Percentiles rank a stretch among this genome's conserved stretches.
Evolutionary conservation across 345 rosid genomes (phyloP).

Genomic region (Rhodamnia argentea): DNA sequence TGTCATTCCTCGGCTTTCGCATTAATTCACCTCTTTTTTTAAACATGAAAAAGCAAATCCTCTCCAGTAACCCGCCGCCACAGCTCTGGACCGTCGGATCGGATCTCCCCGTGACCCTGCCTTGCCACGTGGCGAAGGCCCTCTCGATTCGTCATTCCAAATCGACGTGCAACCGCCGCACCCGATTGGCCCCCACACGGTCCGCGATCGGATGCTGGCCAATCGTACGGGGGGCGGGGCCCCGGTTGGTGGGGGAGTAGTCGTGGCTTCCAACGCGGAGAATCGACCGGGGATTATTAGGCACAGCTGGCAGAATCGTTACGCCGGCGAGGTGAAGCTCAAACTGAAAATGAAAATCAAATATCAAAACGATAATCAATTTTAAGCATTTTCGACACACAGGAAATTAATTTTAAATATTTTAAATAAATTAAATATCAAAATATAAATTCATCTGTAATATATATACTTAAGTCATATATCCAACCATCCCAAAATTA

Average conservation of each 20-base stretch:
- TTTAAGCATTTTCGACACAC: too few relatives aligned
- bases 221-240: neutral
- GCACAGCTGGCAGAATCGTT: neutral
- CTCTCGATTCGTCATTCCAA: neutral
- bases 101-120: neutral
- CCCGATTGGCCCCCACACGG: neutral
- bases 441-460: too few relatives aligned
- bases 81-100: neutral
- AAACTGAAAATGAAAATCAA: too few relatives aligned
- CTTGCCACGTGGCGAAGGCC: neutral
- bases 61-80: neutral
- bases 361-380: too few relatives aligned
- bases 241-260: neutral
- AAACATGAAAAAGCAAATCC: accelerated
- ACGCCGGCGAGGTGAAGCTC: neutral
- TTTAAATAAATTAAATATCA: too few relatives aligned
- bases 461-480: too few relatives aligned
- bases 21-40: neutral
- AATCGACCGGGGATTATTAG: neutral
- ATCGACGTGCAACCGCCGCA: neutral
- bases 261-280: conserved; percentile 8
- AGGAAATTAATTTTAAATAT: too few relatives aligned
- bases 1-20: neutral
- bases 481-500: too few relatives aligned
- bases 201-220: conserved; percentile 2